phyloP scores from a whole-genome alignment of 2,329 filamentous ascomycete species.

The Claviceps capensis region DNA sequence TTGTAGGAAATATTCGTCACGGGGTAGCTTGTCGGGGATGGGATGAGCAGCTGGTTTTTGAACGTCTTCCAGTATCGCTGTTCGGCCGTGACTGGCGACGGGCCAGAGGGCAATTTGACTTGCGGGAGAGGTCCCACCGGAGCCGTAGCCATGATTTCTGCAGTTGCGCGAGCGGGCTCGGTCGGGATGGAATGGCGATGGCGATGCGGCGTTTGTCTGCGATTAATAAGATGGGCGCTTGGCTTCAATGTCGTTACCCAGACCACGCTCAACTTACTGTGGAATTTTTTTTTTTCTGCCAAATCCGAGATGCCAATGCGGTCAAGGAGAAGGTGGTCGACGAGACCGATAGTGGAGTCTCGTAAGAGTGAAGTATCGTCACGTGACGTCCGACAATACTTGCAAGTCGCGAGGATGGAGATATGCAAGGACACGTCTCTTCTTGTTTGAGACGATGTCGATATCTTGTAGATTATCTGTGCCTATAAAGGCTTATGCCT shows the following conservation, averaged over 20 bases:
- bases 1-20: constrained; percentile 79
- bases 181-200: no score
- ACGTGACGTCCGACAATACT: no score
- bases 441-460: no score
- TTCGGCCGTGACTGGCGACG: constrained; percentile 74
- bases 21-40: constrained; percentile 78
- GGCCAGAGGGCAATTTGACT: constrained; percentile 71
- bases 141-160: constrained; percentile 43
- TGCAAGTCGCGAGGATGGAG: no score
- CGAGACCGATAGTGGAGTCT: no score
- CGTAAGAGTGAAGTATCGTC: no score
- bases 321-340: constrained; percentile 4
- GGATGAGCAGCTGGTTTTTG: constrained; percentile 78
- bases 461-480: no score
- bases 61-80: constrained; percentile 95
- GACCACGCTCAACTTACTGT: not conserved
- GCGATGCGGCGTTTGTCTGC: no score
- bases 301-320: constrained; percentile 14
- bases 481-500: no score
- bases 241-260: no score
- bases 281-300: constrained; percentile 18
- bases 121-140: constrained; percentile 69
- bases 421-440: no score
- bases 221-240: no score
- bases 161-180: not conserved